Evolutionary conservation across 805 yeast species (phyloP), one percentile per base, ranked within the genome.

Genomic region (Priceomyces fermenticarens): DNA sequence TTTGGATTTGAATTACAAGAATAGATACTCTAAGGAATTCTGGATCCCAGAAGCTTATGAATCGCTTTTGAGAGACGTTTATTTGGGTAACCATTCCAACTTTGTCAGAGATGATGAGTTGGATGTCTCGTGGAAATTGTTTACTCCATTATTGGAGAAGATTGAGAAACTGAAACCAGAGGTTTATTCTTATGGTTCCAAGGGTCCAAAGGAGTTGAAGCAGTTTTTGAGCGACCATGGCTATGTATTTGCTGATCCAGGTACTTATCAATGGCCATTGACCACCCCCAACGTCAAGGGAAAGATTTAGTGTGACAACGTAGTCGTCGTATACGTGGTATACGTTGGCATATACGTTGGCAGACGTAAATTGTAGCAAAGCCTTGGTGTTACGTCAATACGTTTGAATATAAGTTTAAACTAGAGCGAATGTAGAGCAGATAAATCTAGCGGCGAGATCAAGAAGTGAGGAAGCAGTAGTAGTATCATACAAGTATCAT

Each of bases 1-100:
- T 60, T 79, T 93, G 56, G 97, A 93, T 61, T 75, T 93, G 58
- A 85, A 95, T 28, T 93, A 93, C 64, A 69, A 83, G 41, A 72
- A 74, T 38, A 81, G 97, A 60, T 93, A 85, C 71, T 69, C 74
- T 20, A 72, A 85, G 48, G 85, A 88, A 59, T 85, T 88, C 69
- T 85, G 93, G 83, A 90, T 93, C 57, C 98, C 99, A 34, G 97
- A 91, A 73, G 98, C 98, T 32, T 93, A 93, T 65, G 99, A 93
- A 72, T 85, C 97, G 1, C 79, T 93, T 54, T 88, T 93, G 55
- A 81, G 95, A 65, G 98, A 93, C 65, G 86, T 91, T 48, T 67
- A 85, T 59, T 77, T 80, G 52, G 98, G 95, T 42, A 96, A 90
- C 66, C 99, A 93, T 69, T 86, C 98, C 39, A 91, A 91, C 72